These are phyloP conservation scores for Podila verticillata DNA, from an alignment of 192 early-diverging fungal genomes.

Conservation along the genomic window DNA sequence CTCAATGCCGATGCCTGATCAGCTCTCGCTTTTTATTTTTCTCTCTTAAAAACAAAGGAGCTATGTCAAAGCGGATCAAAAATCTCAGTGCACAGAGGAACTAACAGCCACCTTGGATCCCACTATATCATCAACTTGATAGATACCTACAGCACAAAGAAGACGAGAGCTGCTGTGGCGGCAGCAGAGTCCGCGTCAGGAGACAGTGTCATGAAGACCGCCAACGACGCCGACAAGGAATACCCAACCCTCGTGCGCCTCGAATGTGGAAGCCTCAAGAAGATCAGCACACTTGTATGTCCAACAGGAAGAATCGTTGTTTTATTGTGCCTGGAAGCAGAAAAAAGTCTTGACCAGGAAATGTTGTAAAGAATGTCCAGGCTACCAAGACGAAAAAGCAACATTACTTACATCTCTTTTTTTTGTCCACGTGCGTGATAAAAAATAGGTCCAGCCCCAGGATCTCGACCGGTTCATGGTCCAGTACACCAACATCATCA, in stretches of 20 bases:
- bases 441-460: slow-evolving; percentile 41
- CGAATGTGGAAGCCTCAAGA: slow-evolving; percentile 27
- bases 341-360: background rate
- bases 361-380: too few relatives aligned
- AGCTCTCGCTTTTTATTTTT: too few relatives aligned
- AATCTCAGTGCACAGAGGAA: too few relatives aligned
- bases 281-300: slow-evolving; percentile 39
- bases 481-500: slow-evolving; percentile 48
- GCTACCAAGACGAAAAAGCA: too few relatives aligned
- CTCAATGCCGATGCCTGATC: too few relatives aligned
- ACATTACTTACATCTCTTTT: background rate
- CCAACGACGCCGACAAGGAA: slow-evolving; percentile 29
- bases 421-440: background rate
- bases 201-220: slow-evolving; percentile 22
- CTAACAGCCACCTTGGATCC: too few relatives aligned
- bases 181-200: slow-evolving; percentile 25
- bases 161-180: slow-evolving; percentile 27
- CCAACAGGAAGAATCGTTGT: too few relatives aligned
- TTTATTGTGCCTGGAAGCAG: background rate
- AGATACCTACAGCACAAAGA: slow-evolving; percentile 38
- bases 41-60: background rate
- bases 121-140: background rate
- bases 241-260: slow-evolving; percentile 43
- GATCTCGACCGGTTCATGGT: slow-evolving; percentile 52
- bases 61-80: too few relatives aligned